Evolutionary conservation across 176 grass and related monocot species (phyloP).

Genomic region (Luzula sylvatica): DNA sequence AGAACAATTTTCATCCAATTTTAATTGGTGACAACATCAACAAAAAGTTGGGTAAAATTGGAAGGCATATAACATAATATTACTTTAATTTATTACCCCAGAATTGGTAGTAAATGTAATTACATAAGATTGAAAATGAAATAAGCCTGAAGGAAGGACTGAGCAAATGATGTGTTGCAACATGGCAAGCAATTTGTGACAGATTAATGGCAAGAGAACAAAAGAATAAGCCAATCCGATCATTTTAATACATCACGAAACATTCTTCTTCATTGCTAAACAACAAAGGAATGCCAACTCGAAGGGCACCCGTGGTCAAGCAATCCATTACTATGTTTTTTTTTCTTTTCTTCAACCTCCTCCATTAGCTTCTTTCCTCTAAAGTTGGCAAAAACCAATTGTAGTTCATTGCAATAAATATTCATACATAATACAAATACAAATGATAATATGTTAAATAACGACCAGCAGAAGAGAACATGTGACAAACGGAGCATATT

Average conservation of each 20-base stretch:
- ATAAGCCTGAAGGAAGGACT: not conserved
- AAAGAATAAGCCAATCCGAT: conserved; percentile 21
- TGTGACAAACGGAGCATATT: conserved; percentile 11
- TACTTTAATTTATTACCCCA: too few species aligned
- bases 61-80: too few species aligned
- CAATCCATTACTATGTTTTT: conserved; percentile 2
- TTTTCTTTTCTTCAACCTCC: not conserved
- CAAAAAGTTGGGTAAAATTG: too few species aligned
- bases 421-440: not conserved
- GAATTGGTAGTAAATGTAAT: not conserved
- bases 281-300: conserved; percentile 16
- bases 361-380: not conserved
- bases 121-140: not conserved
- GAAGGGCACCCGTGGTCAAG: conserved; percentile 4
- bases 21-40: too few species aligned
- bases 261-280: conserved; percentile 16
- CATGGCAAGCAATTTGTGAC: conserved; percentile 3
- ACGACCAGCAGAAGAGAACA: not conserved
- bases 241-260: conserved; percentile 16
- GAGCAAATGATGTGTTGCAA: conserved; percentile 10
- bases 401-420: not conserved
- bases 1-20: too few species aligned
- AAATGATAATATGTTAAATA: conserved; percentile 5
- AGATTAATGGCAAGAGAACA: conserved; percentile 9
- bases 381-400: not conserved